Evolutionary conservation across 2,329 filamentous ascomycete genomes (phyloP), one percentile per base, ranked within the genome.

Genomic region (Orbilia blumenaviensis): DNA sequence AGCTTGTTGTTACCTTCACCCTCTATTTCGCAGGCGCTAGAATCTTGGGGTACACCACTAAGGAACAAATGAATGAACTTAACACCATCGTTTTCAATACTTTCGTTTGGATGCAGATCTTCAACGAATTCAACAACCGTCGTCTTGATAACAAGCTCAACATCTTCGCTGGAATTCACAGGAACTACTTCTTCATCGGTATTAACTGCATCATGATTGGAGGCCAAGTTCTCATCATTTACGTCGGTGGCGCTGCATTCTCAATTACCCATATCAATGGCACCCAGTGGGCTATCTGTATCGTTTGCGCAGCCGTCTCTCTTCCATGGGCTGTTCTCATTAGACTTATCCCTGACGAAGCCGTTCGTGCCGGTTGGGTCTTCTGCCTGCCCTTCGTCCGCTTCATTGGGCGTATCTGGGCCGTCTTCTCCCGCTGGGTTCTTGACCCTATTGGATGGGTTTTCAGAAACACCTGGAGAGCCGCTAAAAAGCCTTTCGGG

Each of bases 31-130:
- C 88, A 32, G 89, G 87, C 58, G 83, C 83, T 72, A 84, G 81
- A 34, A 89, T 92, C 12, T 85, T 92, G n/a, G 85, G 85, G 7
- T 88, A 90, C 79, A 82, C 86, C 12, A 84, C 84, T 29, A 79
- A 86, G 29, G 80, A 84, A 34, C 82, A 87, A 36, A 78, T 82
- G 4, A 81, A 79, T 12, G 86, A 91, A 80, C 86, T 96, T 74
- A 86, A 89, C 67, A 96, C 93, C 1, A 87, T 98, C 54, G 92
- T 98, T 6, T 98, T 98, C 87, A 98, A 98, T 85, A 95, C 93
- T 0, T 98, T 98, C 82, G 94, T 97, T 63, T 98, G 94, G 94
- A 97, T 98, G 94, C 94, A 98, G 81, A 96, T 98, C 80, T 98
- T 98, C 86, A 98, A 98, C 84, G 91, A 96, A 82, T 92, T 96